A percentile compares a stretch with the other conserved stretches of the same genome.
Conservation (phyloP, 1,284 basidiomycete species). For the Papiliotrema nemorosa region DNA sequence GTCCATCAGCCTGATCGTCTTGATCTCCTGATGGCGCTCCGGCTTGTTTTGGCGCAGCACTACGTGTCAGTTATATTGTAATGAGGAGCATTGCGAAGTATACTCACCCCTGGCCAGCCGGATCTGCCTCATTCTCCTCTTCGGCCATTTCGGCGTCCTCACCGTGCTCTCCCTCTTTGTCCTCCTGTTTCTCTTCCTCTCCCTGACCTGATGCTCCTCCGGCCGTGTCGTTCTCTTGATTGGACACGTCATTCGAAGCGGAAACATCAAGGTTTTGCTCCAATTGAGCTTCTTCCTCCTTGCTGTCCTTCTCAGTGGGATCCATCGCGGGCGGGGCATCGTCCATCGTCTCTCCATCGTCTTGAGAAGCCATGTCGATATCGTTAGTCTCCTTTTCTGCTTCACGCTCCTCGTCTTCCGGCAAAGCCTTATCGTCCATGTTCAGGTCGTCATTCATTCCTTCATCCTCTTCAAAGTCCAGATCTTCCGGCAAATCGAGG, state of each 20-base stretch:
- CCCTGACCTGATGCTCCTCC: slow-evolving; percentile 32
- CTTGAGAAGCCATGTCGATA: slow-evolving; percentile 33
- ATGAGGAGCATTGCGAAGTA: neutral
- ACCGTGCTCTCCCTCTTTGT: slow-evolving; percentile 26
- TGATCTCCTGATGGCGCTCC: slow-evolving; percentile 35
- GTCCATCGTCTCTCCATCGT: slow-evolving; percentile 37
- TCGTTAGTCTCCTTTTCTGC: slow-evolving; percentile 34
- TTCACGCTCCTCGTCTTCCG: slow-evolving; percentile 44
- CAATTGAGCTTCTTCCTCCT: slow-evolving; percentile 29
- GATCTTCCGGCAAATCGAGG: slow-evolving; percentile 78
- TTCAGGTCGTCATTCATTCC: slow-evolving; percentile 24
- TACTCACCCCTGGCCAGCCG: slow-evolving; percentile 31
- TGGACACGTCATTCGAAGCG: slow-evolving; percentile 35
- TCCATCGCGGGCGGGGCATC: slow-evolving; percentile 41
- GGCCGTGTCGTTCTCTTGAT: slow-evolving; percentile 38
- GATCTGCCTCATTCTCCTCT: slow-evolving; percentile 39
- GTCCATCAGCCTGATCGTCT: slow-evolving; percentile 35
- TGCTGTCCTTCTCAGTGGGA: slow-evolving; percentile 42
- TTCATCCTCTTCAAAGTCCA: slow-evolving; percentile 61
- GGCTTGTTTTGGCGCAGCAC: slow-evolving; percentile 22
- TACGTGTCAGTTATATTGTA: neutral
- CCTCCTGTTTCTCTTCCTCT: slow-evolving; percentile 35
- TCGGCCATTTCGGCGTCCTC: slow-evolving; percentile 34
- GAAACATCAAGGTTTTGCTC: slow-evolving; percentile 41
- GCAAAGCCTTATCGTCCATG: slow-evolving; percentile 21